Conservation (phyloP, 106 monocot genomes). For the Allium sativum region DNA sequence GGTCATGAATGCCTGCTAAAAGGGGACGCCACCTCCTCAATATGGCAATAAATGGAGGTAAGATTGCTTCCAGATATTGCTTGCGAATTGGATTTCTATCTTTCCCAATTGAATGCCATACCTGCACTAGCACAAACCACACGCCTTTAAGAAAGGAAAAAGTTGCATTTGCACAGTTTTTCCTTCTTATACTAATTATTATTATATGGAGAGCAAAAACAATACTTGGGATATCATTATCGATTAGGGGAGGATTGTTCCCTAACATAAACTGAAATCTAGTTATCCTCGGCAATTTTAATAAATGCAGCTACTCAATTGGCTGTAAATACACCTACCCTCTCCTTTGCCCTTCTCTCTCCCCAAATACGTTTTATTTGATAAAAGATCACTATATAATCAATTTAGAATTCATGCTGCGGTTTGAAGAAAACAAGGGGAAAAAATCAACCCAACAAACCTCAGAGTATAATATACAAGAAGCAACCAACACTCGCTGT, state of each 20-base stretch:
- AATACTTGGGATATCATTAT: background rate
- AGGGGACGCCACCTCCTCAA: constrained; percentile 90
- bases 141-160: no score
- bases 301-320: no score
- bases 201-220: background rate
- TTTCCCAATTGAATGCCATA: constrained; percentile 87
- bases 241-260: background rate
- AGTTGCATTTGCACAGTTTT: no score
- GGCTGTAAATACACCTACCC: no score
- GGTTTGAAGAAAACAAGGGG: no score
- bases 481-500: constrained; percentile 92
- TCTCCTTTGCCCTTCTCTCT: no score
- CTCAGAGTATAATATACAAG: constrained; percentile 83
- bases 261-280: no score
- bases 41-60: constrained; percentile 90
- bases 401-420: no score
- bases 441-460: constrained; percentile 30
- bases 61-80: constrained; percentile 75
- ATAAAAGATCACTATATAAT: no score
- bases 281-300: no score
- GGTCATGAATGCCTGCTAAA: constrained; percentile 93
- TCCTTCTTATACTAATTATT: no score
- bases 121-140: constrained; percentile 29
- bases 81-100: constrained; percentile 76
- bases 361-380: no score